Conservation (phyloP, 2,329 filamentous ascomycete genomes). For the Colletotrichum coccodes region DNA sequence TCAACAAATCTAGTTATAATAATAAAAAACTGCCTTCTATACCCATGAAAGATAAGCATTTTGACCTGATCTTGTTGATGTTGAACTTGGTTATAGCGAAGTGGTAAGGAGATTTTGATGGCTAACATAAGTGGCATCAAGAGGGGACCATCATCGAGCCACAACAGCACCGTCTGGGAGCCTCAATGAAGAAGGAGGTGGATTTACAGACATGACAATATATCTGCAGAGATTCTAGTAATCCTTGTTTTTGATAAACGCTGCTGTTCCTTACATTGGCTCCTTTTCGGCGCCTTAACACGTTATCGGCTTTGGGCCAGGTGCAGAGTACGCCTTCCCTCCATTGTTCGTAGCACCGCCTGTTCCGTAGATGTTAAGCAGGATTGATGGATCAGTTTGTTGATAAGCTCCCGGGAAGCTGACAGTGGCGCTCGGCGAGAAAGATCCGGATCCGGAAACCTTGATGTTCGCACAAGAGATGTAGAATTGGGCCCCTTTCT, state of each 20-base stretch:
- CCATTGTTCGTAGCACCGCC: conserved; percentile 52
- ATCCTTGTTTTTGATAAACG: too few species aligned
- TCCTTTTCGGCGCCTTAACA: conserved; percentile 36
- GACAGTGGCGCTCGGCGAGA: conserved; percentile 49
- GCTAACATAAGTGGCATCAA: too few species aligned
- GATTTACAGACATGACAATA: too few species aligned
- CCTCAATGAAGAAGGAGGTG: too few species aligned
- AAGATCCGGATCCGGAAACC: conserved; percentile 54
- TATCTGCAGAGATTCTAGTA: too few species aligned
- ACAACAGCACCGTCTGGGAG: too few species aligned
- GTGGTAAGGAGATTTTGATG: too few species aligned
- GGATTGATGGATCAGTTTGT: conserved; percentile 54
- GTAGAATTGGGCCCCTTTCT: conserved; percentile 61
- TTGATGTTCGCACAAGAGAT: conserved; percentile 67
- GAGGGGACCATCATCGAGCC: too few species aligned
- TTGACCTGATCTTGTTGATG: too few species aligned
- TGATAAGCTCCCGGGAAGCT: conserved; percentile 57
- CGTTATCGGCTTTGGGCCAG: conserved; percentile 46
- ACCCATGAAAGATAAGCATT: too few species aligned
- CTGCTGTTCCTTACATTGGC: too few species aligned
- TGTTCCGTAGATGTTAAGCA: conserved; percentile 58
- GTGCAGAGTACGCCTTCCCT: conserved; percentile 50
- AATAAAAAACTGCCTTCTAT: not conserved
- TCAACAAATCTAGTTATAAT: too few species aligned
- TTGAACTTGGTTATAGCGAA: not conserved